Conservation (phyloP, 352 stramenopile species). For the Pythium sp. region DNA sequence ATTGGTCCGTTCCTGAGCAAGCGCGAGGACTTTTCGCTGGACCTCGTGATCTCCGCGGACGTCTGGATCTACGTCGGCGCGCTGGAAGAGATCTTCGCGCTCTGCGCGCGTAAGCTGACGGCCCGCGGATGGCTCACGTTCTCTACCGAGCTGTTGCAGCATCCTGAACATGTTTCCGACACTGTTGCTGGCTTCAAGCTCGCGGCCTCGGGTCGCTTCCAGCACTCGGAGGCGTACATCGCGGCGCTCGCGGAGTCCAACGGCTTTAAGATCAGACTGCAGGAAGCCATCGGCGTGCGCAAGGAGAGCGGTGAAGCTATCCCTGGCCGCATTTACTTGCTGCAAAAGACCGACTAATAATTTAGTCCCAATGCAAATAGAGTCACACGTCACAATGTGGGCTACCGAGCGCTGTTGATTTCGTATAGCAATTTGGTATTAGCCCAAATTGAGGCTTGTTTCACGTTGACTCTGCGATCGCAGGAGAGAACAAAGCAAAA, state of each 20-base stretch:
- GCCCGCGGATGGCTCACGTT: constrained; percentile 53
- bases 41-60: constrained; percentile 74
- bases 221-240: constrained; percentile 75
- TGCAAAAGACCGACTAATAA: constrained; percentile 21
- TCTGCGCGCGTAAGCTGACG: constrained; percentile 46
- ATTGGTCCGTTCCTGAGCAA: constrained; percentile 53
- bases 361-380: background rate
- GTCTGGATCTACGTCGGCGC: constrained; percentile 88
- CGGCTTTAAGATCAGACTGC: constrained; percentile 38
- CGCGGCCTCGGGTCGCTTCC: constrained; percentile 69
- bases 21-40: constrained; percentile 37
- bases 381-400: background rate
- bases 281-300: constrained; percentile 52
- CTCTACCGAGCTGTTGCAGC: constrained; percentile 55
- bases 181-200: constrained; percentile 35
- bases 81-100: constrained; percentile 55
- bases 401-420: no score
- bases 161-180: background rate
- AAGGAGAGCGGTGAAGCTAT: constrained; percentile 78
- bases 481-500: no score
- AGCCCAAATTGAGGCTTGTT: no score
- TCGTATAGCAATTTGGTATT: no score
- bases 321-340: constrained; percentile 57
- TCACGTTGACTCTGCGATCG: no score
- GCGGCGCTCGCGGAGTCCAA: constrained; percentile 26